Base-by-base conservation (phyloP, 2,329 filamentous ascomycete species). In the Pestalotiopsis sp. region DNA sequence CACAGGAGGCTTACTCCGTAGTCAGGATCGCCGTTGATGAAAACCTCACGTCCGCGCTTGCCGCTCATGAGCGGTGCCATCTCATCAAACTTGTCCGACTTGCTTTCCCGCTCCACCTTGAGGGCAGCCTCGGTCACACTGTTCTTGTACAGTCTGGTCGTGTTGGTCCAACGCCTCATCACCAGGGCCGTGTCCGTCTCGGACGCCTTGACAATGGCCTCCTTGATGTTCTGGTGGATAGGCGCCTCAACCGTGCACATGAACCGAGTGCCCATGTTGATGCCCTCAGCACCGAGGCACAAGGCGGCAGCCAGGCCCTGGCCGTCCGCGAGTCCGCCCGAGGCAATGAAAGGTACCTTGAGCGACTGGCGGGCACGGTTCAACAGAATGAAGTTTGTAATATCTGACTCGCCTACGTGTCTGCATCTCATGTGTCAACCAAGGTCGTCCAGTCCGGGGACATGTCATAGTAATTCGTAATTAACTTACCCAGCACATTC, bases 201-300 rank as follows among this genome's bases (percentile, higher is more conserved):
- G 71, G 94, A 87, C 1, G 95, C 93, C 67, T 90, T 87, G 64
- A 98, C 94, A 76, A 99, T 99, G 73, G 92, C 87, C 80, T 97
- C 87, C 87, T 99, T 99, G 84, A 99, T 94, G 74, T 97, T 97
- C 63, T 89, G 79, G 82, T 99, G 96, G 72, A 99, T 93, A 0
- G 96, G 96, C 17, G 95, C 91, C 82, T 98, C 96, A 59, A 95
- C 86, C 0, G 96, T 98, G 84, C 92, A 95, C 93, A 99, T 97
- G 85, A 98, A 99, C 57, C 96, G 87, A 11, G 96, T 99, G 68
- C 96, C 96, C 96, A 99, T 99, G 83, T 99, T 99, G 83, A 98
- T 91, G 71, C 96, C 96, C 79, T 93, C 93, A 0, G 96, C 96
- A 45, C 96, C 96, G 13, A 99, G 87, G 55, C 92, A 91, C 74